phyloP scores from a whole-genome alignment of 306 rosid species.

The Crataegus laevigata region DNA sequence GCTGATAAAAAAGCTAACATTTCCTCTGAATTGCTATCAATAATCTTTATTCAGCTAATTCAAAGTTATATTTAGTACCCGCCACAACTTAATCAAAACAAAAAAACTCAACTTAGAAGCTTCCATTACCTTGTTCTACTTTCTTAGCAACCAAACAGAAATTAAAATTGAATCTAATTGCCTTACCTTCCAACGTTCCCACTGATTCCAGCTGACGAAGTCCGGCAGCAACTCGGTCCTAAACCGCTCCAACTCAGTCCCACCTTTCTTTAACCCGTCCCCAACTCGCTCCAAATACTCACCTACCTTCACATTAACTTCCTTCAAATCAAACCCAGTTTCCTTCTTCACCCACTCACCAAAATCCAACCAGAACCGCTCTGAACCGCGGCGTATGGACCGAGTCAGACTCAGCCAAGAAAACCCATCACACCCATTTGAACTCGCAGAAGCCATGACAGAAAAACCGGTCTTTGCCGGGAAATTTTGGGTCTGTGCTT shows the following conservation, averaged over 20 bases:
- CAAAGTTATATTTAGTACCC: not conserved
- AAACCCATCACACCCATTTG: conserved; percentile 44
- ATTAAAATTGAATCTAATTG: conserved; percentile 1
- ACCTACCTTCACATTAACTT: conserved; percentile 33
- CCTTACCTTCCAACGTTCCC: conserved; percentile 80
- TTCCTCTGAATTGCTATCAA: not conserved
- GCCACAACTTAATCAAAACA: not conserved
- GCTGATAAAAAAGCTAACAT: not conserved
- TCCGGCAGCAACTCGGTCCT: conserved; percentile 38
- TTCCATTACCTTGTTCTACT: not conserved
- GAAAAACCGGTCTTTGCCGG: conserved; percentile 41
- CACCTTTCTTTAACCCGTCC: conserved; percentile 26
- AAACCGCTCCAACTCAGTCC: conserved; percentile 43
- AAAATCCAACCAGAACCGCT: conserved; percentile 55
- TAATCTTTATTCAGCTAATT: not conserved
- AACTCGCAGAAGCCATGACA: conserved; percentile 40
- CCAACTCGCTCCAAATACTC: conserved; percentile 32
- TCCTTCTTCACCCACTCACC: conserved; percentile 63
- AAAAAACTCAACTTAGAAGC: not conserved
- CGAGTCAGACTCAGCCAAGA: conserved; percentile 41
- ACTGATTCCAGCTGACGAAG: conserved; percentile 65
- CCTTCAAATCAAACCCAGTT: conserved; percentile 62
- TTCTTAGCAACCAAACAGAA: conserved; percentile 10
- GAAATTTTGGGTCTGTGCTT: conserved; percentile 14
- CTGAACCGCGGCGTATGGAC: conserved; percentile 57